These are phyloP conservation scores for Ploettnerulaceae sp. DNA, from an alignment of 2,329 filamentous ascomycete genomes.

Conservation along the genomic window DNA sequence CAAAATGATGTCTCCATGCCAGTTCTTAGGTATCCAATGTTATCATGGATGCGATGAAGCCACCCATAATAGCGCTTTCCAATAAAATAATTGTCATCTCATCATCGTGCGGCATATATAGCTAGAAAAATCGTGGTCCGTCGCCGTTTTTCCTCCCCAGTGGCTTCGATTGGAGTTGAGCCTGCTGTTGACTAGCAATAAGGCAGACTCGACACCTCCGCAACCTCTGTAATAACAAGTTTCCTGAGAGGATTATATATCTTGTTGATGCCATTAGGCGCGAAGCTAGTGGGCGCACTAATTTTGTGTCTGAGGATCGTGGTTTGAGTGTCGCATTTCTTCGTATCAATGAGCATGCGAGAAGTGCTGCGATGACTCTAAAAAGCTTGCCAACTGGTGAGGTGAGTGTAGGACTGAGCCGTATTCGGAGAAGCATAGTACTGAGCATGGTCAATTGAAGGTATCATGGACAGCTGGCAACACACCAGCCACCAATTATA, in stretches of 20 bases:
- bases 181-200: conserved; percentile 57
- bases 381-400: conserved; percentile 60
- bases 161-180: conserved; percentile 48
- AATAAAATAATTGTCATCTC: conserved; percentile 53
- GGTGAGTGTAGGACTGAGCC: conserved; percentile 46
- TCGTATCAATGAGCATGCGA: conserved; percentile 56
- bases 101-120: conserved; percentile 61
- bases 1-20: conserved; percentile 56
- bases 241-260: conserved; percentile 58
- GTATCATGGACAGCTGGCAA: not conserved
- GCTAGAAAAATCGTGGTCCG: conserved; percentile 53
- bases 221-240: conserved; percentile 53
- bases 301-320: conserved; percentile 56
- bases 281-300: conserved; percentile 57
- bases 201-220: conserved; percentile 53
- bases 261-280: conserved; percentile 60
- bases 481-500: conserved; percentile 49
- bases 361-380: conserved; percentile 59
- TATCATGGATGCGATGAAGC: conserved; percentile 54
- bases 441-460: conserved; percentile 22
- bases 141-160: conserved; percentile 50
- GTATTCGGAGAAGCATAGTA: conserved; percentile 54
- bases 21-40: conserved; percentile 62
- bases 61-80: conserved; percentile 47
- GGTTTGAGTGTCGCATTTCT: conserved; percentile 50